A percentile compares a stretch with the other conserved stretches of the same genome.
phyloP scores from a whole-genome alignment of 306 rosid genomes.

The Trifolium fragiferum region DNA sequence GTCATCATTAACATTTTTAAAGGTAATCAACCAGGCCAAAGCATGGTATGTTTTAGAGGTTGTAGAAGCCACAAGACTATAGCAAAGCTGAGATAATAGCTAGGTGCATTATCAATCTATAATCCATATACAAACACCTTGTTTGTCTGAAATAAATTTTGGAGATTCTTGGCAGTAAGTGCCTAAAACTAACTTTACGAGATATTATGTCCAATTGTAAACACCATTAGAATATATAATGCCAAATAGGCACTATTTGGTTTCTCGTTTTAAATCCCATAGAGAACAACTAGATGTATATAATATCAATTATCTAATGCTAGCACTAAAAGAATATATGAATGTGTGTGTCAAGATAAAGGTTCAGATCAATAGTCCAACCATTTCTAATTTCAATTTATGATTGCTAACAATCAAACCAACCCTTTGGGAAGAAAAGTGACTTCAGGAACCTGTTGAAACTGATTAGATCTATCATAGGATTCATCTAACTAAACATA shows the following conservation, averaged over 20 bases:
- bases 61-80: background rate
- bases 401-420: slow-evolving; percentile 16
- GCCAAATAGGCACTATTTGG: background rate
- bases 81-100: background rate
- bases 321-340: slow-evolving; percentile 14
- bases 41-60: background rate
- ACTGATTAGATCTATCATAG: slow-evolving; percentile 25
- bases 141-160: background rate
- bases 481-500: slow-evolving; percentile 38
- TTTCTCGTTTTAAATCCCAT: background rate
- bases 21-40: background rate
- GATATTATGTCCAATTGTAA: background rate
- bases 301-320: background rate
- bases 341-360: background rate
- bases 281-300: background rate
- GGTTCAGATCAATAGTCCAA: slow-evolving; percentile 6
- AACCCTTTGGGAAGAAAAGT: slow-evolving; percentile 5
- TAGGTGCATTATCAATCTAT: slow-evolving; percentile 21
- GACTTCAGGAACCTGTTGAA: slow-evolving; percentile 29
- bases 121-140: slow-evolving; percentile 10
- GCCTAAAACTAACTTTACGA: background rate
- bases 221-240: background rate
- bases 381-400: slow-evolving; percentile 27
- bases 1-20: background rate
- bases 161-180: background rate